Evolutionary conservation across 305 asterid species (phyloP).

Genomic region (Lippia alba): DNA sequence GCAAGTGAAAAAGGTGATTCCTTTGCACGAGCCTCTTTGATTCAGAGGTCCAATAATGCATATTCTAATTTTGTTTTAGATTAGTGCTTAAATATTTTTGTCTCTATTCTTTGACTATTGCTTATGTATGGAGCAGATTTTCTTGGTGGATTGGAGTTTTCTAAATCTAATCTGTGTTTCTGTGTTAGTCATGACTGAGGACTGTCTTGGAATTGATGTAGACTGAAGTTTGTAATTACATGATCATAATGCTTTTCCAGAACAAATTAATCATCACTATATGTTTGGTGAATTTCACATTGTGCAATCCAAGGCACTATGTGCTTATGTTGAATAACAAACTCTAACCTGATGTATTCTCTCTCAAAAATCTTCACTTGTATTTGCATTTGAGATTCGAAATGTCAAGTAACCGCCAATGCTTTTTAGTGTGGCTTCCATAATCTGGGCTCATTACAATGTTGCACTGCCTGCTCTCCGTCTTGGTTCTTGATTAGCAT

Average conservation of each 20-base stretch:
- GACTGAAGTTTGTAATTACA: slow-evolving; percentile 11
- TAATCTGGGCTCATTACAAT: slow-evolving; percentile 7
- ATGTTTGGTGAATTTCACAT: slow-evolving; percentile 9
- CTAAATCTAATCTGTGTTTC: neutral
- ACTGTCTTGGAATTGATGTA: slow-evolving; percentile 9
- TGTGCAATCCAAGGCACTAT: neutral
- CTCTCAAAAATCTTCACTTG: slow-evolving; percentile 18
- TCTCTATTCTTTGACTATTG: neutral
- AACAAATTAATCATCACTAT: neutral
- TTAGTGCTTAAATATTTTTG: neutral
- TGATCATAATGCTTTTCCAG: neutral
- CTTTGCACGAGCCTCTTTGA: slow-evolving; percentile 22
- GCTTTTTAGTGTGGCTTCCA: neutral
- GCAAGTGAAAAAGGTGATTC: slow-evolving; percentile 91
- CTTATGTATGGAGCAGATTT: neutral
- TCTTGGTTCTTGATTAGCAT: slow-evolving; percentile 23
- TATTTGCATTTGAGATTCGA: slow-evolving; percentile 6
- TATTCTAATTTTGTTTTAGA: slow-evolving; percentile 20
- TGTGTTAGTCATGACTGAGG: slow-evolving; percentile 24
- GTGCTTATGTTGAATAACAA: slow-evolving; percentile 13
- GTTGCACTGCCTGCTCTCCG: slow-evolving; percentile 1
- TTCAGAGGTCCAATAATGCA: slow-evolving; percentile 20
- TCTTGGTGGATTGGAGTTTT: slow-evolving; percentile 18
- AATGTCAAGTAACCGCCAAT: slow-evolving; percentile 7
- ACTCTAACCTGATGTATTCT: slow-evolving; percentile 12